Conservation (phyloP, 148 eudicot species). For the Rhododendron simsii region DNA sequence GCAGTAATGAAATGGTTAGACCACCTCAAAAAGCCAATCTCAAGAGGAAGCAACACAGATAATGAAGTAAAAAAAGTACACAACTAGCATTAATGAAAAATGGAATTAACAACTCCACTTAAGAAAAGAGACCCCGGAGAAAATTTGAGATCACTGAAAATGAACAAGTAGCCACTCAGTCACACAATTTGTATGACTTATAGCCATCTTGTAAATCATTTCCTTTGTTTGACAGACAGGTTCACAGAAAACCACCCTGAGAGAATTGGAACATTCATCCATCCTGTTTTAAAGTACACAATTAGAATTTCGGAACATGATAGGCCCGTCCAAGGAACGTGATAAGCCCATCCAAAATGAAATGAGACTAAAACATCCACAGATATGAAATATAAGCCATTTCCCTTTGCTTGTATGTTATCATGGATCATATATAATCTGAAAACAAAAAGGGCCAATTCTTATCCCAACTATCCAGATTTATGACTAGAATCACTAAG, state of each 20-base stretch:
- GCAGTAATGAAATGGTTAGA: conserved; percentile 24
- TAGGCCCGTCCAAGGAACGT: background rate
- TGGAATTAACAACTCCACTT: background rate
- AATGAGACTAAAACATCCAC: background rate
- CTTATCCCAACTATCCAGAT: background rate
- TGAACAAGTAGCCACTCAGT: background rate
- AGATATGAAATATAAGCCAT: background rate
- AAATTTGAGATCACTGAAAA: background rate
- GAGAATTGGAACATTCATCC: background rate
- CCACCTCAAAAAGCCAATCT: background rate
- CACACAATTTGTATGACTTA: background rate
- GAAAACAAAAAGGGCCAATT: background rate
- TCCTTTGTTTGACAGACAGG: conserved; percentile 1
- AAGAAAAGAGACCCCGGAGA: background rate
- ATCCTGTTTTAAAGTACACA: background rate
- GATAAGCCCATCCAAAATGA: background rate
- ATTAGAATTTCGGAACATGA: background rate
- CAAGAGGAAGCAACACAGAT: background rate
- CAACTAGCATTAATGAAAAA: conserved; percentile 1
- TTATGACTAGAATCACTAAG: background rate
- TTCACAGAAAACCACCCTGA: background rate
- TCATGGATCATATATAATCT: background rate
- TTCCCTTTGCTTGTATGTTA: background rate
- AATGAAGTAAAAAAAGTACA: conserved; percentile 5
- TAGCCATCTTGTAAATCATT: background rate